Conservation (phyloP, 73 alveolate genomes). For the Symbiodinium natans region DNA sequence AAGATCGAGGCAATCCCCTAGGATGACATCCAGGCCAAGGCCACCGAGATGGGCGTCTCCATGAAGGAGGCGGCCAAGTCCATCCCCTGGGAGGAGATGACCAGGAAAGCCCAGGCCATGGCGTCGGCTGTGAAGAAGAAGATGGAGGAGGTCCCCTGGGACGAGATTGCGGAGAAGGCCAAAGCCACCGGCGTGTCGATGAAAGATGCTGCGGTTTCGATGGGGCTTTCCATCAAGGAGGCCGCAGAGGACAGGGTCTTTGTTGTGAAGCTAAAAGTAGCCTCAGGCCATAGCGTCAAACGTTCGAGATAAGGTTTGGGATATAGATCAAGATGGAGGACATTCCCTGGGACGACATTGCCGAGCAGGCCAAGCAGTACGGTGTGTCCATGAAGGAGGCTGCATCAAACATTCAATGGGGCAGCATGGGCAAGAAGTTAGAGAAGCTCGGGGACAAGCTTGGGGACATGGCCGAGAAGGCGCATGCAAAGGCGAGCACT, state of each 20-base stretch:
- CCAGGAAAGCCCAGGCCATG: not conserved
- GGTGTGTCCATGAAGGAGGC: constrained; percentile 63
- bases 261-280: not conserved
- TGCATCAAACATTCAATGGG: not conserved
- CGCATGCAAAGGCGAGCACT: not conserved
- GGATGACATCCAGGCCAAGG: not conserved
- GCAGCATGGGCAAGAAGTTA: not conserved
- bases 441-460: not conserved
- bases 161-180: constrained; percentile 48
- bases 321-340: not conserved
- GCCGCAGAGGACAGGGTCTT: constrained; percentile 11
- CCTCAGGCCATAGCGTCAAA: not conserved
- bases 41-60: constrained; percentile 29
- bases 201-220: constrained; percentile 44
- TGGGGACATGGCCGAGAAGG: constrained; percentile 32
- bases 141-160: constrained; percentile 26
- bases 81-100: not conserved
- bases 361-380: not conserved
- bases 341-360: constrained; percentile 50
- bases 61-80: constrained; percentile 26
- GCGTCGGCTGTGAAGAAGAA: not conserved
- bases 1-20: not conserved
- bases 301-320: not conserved
- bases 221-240: constrained; percentile 48
- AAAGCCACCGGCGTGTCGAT: constrained; percentile 32